These are phyloP conservation scores for Lepidium didymum DNA, from an alignment of 345 rosid species.

Conservation along the genomic window DNA sequence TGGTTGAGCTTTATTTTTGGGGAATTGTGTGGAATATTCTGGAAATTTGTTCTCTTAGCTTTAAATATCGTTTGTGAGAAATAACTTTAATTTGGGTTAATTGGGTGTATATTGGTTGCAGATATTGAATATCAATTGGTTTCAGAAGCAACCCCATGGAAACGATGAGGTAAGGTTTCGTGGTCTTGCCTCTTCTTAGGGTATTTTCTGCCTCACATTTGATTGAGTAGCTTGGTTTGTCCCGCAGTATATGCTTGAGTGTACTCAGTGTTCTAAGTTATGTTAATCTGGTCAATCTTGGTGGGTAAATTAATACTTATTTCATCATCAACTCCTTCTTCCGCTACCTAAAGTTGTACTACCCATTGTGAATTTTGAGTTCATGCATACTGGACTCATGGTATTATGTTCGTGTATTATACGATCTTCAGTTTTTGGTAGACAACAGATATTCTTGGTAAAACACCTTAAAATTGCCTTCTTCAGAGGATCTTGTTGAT, in stretches of 20 bases:
- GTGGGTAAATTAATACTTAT: not conserved
- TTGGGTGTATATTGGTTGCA: conserved; percentile 23
- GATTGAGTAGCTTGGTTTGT: conserved; percentile 1
- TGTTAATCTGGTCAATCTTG: not conserved
- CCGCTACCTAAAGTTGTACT: not conserved
- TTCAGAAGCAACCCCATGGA: conserved; percentile 86
- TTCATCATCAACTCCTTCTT: not conserved
- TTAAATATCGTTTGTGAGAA: not conserved
- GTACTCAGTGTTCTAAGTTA: not conserved
- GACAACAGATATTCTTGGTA: not conserved
- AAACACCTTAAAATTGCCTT: not conserved
- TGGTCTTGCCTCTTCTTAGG: not conserved
- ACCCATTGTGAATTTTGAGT: not conserved
- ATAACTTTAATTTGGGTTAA: not conserved
- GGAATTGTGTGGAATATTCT: not conserved
- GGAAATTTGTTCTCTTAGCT: not conserved
- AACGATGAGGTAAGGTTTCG: conserved; percentile 67
- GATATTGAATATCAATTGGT: conserved; percentile 90
- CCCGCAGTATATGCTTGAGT: not conserved
- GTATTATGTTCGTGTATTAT: not conserved
- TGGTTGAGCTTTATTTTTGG: not conserved
- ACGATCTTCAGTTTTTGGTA: not conserved
- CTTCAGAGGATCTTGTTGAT: not conserved
- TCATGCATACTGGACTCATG: not conserved
- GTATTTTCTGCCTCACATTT: not conserved